Evolutionary conservation across 129 eudicot genomes (phyloP).

Genomic region (Chrysanthemum seticuspe): DNA sequence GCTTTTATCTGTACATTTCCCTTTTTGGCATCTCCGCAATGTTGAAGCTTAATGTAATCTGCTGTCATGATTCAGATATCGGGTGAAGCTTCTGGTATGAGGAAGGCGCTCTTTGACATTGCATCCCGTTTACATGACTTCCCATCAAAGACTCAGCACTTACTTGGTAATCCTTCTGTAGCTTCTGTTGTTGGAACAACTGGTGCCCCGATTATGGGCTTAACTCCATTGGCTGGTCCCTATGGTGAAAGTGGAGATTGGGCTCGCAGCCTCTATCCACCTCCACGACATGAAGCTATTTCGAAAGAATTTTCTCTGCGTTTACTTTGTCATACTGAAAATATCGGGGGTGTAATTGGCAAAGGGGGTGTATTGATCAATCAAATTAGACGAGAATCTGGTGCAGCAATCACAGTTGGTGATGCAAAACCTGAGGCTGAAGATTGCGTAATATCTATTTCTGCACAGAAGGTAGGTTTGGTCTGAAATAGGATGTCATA

Average conservation of each 20-base stretch:
- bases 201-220: constrained; percentile 65
- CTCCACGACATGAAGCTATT: constrained; percentile 55
- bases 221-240: constrained; percentile 49
- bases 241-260: constrained; percentile 42
- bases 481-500: background rate
- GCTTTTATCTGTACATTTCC: background rate
- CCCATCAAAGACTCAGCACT: constrained; percentile 73
- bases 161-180: constrained; percentile 48
- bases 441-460: constrained; percentile 68
- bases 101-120: background rate
- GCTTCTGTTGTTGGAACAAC: constrained; percentile 42
- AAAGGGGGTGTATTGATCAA: constrained; percentile 74
- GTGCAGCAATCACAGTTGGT: constrained; percentile 73
- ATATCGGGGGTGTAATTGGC: constrained; percentile 84
- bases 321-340: constrained; percentile 63
- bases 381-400: constrained; percentile 80
- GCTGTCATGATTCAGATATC: constrained; percentile 10
- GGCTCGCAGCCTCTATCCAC: constrained; percentile 38
- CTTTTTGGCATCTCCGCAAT: background rate
- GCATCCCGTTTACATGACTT: constrained; percentile 51
- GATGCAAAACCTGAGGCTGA: constrained; percentile 64
- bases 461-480: constrained; percentile 65
- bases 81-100: constrained; percentile 17
- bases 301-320: constrained; percentile 70
- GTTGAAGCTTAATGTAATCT: constrained; percentile 7